Evolutionary conservation across 768 basidiomycete species (phyloP).

Genomic region (Russula abietina): DNA sequence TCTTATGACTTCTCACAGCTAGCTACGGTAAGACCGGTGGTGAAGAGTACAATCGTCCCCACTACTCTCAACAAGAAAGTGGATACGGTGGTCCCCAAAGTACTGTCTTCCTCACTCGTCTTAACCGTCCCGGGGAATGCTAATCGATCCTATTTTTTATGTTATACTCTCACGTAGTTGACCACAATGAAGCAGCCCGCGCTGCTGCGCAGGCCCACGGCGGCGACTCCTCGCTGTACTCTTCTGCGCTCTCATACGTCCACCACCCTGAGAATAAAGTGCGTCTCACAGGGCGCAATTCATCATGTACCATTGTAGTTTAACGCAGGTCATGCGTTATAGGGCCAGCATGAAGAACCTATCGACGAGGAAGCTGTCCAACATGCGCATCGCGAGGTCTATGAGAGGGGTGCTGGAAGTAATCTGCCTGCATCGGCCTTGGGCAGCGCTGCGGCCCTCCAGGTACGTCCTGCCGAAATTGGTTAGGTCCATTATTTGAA

Average conservation of each 20-base stretch:
- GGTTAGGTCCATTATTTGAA: neutral
- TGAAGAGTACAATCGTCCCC: slow-evolving; percentile 52
- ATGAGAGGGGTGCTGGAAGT: slow-evolving; percentile 45
- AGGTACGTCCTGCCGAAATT: slow-evolving; percentile 38
- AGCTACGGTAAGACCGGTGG: slow-evolving; percentile 50
- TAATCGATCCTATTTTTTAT: slow-evolving; percentile 16
- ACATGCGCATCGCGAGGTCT: slow-evolving; percentile 56
- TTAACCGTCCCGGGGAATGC: neutral
- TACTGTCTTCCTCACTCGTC: slow-evolving; percentile 13
- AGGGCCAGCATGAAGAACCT: slow-evolving; percentile 52
- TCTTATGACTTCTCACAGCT: slow-evolving; percentile 16
- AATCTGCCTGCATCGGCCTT: slow-evolving; percentile 55
- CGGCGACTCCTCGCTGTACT: slow-evolving; percentile 53
- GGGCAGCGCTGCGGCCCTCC: slow-evolving; percentile 73
- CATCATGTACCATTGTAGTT: neutral
- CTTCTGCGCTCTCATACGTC: slow-evolving; percentile 48
- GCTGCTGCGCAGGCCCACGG: slow-evolving; percentile 51
- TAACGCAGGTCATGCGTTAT: slow-evolving; percentile 8
- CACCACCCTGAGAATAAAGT: slow-evolving; percentile 51
- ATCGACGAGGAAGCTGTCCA: slow-evolving; percentile 62
- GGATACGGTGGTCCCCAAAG: slow-evolving; percentile 24
- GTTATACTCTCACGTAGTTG: slow-evolving; percentile 38
- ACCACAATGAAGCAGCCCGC: slow-evolving; percentile 56
- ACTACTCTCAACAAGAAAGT: slow-evolving; percentile 34
- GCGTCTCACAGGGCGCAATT: slow-evolving; percentile 10